Percentiles rank a stretch among this genome's conserved stretches.
Evolutionary conservation across 2,329 filamentous ascomycete species (phyloP).

Genomic region (Calonectria hawksworthii): DNA sequence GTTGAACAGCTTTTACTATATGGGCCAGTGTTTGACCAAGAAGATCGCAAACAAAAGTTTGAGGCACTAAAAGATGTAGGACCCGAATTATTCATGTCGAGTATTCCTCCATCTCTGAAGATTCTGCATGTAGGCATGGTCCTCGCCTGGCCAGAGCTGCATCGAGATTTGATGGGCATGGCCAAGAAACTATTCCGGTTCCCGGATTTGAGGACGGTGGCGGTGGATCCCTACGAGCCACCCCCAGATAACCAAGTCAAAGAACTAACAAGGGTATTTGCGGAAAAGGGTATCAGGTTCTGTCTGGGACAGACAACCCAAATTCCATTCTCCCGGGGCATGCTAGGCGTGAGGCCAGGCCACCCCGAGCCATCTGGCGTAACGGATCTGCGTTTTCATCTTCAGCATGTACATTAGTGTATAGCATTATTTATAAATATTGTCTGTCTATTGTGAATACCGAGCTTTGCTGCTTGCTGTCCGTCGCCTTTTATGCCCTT

Average conservation of each 20-base stretch:
- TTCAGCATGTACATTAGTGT: constrained; percentile 31
- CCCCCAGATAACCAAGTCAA: constrained; percentile 35
- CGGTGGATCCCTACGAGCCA: constrained; percentile 43
- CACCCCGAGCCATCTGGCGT: constrained; percentile 32
- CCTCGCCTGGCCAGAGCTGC: constrained; percentile 44
- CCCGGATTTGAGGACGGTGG: constrained; percentile 39
- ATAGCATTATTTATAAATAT: not conserved
- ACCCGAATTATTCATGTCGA: constrained; percentile 44
- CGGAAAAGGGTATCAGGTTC: constrained; percentile 35
- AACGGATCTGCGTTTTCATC: constrained; percentile 38
- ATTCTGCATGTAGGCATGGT: constrained; percentile 46
- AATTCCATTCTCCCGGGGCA: constrained; percentile 43
- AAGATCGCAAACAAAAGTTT: constrained; percentile 36
- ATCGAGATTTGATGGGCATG: constrained; percentile 43
- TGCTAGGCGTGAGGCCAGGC: constrained; percentile 44
- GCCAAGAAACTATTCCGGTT: constrained; percentile 39
- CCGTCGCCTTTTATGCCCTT: not conserved
- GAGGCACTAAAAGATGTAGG: constrained; percentile 35
- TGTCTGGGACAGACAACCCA: constrained; percentile 43
- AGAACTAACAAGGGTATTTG: constrained; percentile 37
- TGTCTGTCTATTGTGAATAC: not conserved
- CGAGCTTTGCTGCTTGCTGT: not conserved
- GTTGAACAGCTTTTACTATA: constrained; percentile 46
- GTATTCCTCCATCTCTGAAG: constrained; percentile 40
- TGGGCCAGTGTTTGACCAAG: constrained; percentile 43